Base-by-base conservation (phyloP, 192 early-diverging fungal genomes). In the Oehlia diaphana region DNA sequence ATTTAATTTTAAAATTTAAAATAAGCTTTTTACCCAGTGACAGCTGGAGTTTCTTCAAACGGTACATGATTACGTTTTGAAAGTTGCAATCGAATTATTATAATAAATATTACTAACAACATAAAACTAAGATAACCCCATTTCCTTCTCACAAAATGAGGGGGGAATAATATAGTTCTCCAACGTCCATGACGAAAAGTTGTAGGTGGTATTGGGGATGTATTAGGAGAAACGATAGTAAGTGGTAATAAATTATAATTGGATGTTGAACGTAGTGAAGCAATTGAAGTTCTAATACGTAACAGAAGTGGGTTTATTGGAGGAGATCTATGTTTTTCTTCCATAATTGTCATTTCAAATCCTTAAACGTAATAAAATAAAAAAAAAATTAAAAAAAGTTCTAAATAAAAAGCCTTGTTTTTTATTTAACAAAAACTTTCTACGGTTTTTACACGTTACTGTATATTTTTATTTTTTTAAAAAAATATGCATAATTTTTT, bases 31-130 rank as follows among this genome's bases (percentile, higher is more conserved):
- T 61, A 74, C 73, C 73, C 73, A n/a, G 73, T 74, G 8, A 74
- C 26, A 28, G 73, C 73, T 23, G 73, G 73, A 14, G 73, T 74
- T 7, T 74, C 73, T 31, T 74, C 73, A 62, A 74, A 74, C 28
- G 73, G 73, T 31, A 58, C 53, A 12, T 33, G 23, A 39, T 12
- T 47, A 47, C 9, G 21, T 16, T 35, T 50, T 74, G 10, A 2
- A 31, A 62, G 8, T 0, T 62, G 28, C n/a, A 28, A 58, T 4
- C 50, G 28, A 58, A 39, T 9, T n/a, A 39, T 74, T 33, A 74
- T 53, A 53, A 74, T 53, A 31, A 74, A 23, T 12, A 74, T n/a
- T n/a, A 74, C 16, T 0, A 62, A 21, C 26, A 74, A 33, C 8
- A n/a, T 23, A 61, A 74, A 74, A 39, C 26, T 28, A 21, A 74